Conservation (phyloP, 139 green algal species). For the Coelastrella sp. region DNA sequence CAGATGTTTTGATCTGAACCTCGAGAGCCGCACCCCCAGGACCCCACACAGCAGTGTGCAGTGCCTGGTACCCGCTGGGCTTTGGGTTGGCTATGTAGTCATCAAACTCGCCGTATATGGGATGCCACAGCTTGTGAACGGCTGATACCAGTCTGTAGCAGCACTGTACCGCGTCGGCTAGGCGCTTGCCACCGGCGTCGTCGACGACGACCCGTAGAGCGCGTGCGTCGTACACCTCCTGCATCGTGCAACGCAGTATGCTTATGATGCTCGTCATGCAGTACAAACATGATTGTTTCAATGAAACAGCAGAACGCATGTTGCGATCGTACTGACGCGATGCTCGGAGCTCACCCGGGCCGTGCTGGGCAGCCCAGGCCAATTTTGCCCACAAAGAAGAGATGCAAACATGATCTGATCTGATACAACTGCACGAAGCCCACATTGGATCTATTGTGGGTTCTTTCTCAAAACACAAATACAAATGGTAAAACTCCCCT, state of each 20-base stretch:
- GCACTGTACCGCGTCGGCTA: conserved; percentile 65
- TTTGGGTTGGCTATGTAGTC: conserved; percentile 95
- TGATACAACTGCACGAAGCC: too few species aligned
- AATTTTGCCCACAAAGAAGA: too few species aligned
- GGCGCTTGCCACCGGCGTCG: conserved; percentile 68
- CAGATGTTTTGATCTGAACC: conserved; percentile 74
- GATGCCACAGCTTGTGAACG: conserved; percentile 89
- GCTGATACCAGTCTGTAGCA: conserved; percentile 88
- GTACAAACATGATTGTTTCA: too few species aligned
- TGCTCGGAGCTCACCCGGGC: too few species aligned
- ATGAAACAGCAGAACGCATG: too few species aligned
- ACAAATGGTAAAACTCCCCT: too few species aligned
- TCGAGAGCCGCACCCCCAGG: conserved; percentile 81
- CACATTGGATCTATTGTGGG: too few species aligned
- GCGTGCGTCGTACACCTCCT: conserved; percentile 89
- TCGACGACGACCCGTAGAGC: conserved; percentile 94
- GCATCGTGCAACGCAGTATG: background rate
- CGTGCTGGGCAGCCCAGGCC: too few species aligned
- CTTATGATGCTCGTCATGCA: background rate
- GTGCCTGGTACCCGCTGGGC: conserved; percentile 84
- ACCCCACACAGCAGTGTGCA: conserved; percentile 85
- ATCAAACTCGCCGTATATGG: conserved; percentile 81
- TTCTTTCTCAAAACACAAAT: too few species aligned
- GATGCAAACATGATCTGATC: too few species aligned
- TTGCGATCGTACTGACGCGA: too few species aligned